These are phyloP conservation scores for Hortaea sp. DNA, from an alignment of 2,329 filamentous ascomycete species.

Conservation along the genomic window DNA sequence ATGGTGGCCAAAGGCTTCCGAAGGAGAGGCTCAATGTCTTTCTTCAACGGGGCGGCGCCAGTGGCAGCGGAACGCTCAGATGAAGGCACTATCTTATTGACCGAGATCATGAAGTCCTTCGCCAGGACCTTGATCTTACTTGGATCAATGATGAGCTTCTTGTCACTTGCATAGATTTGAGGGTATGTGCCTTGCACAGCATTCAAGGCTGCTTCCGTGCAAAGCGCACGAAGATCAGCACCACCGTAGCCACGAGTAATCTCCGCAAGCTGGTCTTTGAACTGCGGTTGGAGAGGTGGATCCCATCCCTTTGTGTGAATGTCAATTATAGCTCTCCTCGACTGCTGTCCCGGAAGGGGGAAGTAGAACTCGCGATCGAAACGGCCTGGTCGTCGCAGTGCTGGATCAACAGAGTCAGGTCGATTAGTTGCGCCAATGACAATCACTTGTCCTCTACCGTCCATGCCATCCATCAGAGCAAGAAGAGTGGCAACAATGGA, in stretches of 20 bases:
- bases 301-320: conserved; percentile 96
- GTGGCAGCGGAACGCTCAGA: conserved; percentile 84
- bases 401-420: conserved; percentile 91
- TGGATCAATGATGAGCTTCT: conserved; percentile 83
- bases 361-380: conserved; percentile 99
- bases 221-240: conserved; percentile 85
- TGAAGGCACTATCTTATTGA: conserved; percentile 92
- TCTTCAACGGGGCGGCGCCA: conserved; percentile 69
- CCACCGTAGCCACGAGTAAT: conserved; percentile 94
- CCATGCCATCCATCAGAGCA: conserved; percentile 95
- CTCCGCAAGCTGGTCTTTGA: conserved; percentile 76
- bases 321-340: conserved; percentile 75
- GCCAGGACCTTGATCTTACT: conserved; percentile 75
- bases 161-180: conserved; percentile 84
- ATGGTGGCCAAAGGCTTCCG: conserved; percentile 62
- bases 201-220: conserved; percentile 91
- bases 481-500: conserved; percentile 94
- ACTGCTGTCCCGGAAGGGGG: conserved; percentile 72
- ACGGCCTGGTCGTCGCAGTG: conserved; percentile 82
- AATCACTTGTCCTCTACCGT: conserved; percentile 94
- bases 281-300: conserved; percentile 57
- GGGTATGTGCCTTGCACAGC: conserved; percentile 92
- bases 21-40: conserved; percentile 70
- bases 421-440: conserved; percentile 98
- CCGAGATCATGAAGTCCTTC: conserved; percentile 93